Evolutionary conservation across 2,329 filamentous ascomycete species (phyloP).

Genomic region (Epichloe sibirici): DNA sequence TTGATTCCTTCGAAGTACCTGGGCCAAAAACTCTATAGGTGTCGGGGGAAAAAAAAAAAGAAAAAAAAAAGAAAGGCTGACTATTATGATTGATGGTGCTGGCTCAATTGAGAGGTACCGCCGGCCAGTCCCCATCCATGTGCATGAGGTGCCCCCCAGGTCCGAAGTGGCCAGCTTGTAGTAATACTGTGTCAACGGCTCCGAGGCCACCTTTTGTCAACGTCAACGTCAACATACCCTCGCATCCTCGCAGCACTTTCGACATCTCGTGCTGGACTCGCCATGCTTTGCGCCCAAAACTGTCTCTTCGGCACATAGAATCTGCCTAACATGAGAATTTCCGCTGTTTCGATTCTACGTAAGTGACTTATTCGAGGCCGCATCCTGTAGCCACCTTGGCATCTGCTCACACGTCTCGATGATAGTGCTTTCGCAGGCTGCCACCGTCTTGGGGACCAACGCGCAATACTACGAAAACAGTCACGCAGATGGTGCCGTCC

Average conservation of each 20-base stretch:
- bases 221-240: neutral
- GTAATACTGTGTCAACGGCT: neutral
- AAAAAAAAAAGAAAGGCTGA: too few relatives aligned
- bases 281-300: conserved; percentile 18
- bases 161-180: conserved; percentile 11
- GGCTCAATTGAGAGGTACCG: too few relatives aligned
- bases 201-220: neutral
- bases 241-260: neutral
- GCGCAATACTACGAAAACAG: conserved; percentile 25
- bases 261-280: conserved; percentile 6
- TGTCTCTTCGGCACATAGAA: conserved; percentile 19
- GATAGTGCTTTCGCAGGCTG: conserved; percentile 36
- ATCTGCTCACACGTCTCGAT: conserved; percentile 13
- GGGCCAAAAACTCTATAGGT: too few relatives aligned
- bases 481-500: conserved; percentile 17
- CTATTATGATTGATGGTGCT: too few relatives aligned
- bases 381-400: neutral
- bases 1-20: too few relatives aligned
- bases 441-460: conserved; percentile 24
- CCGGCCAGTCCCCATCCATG: too few relatives aligned
- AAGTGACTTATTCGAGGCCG: conserved; percentile 14
- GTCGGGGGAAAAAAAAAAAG: too few relatives aligned
- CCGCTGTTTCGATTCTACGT: conserved; percentile 31
- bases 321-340: conserved; percentile 28
- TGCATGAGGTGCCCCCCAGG: too few relatives aligned